Evolutionary conservation across 176 grass and related monocot genomes (phyloP), one percentile per base, ranked within the genome.

Genomic region (Carex myosuroides): DNA sequence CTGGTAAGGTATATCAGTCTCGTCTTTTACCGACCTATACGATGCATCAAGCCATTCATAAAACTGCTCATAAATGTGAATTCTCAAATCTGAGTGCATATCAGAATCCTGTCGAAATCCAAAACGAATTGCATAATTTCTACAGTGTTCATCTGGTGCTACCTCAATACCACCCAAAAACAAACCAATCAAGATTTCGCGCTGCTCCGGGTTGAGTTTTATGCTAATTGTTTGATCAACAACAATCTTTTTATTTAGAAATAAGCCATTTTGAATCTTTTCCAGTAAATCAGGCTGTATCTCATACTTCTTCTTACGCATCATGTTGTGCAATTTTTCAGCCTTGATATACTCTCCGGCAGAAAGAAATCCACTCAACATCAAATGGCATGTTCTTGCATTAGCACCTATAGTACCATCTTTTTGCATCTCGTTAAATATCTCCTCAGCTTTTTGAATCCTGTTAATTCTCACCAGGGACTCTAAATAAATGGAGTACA

Each of bases 101-200:
- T 87, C 73, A 11, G 91, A 94, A 86, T 87, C 60, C 85, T 91
- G 87, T 58, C 84, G 73, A 80, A 95, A 99, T 70, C 91, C 90
- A 85, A 99, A 99, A 29, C 81, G 71, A 75, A 99, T 85, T 3
- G 80, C 58, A 79, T 92, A 87, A 63, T 90, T 85, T 64, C 73
- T 89, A 71, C 86, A 86, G 68, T 89, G 78, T 74, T 89, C 80
- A 83, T 93, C 81, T 70, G 85, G 93, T 80, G 94, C 90, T 84
- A 95, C 90, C 30, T 52, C 81, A 68, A 91, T 67, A 79, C 96
- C 96, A 81, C 93, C 96, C 8, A 99, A 87, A 89, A 99, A 89
- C 77, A 99, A 87, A 54, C 93, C 91, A 46, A 99, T 93, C 68
- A 99, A 88, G 91, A 99, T 95, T 81, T 95, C 96, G 46, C 96